Base-by-base conservation (phyloP, 106 monocot species). In the Dendrobium catenatum region DNA sequence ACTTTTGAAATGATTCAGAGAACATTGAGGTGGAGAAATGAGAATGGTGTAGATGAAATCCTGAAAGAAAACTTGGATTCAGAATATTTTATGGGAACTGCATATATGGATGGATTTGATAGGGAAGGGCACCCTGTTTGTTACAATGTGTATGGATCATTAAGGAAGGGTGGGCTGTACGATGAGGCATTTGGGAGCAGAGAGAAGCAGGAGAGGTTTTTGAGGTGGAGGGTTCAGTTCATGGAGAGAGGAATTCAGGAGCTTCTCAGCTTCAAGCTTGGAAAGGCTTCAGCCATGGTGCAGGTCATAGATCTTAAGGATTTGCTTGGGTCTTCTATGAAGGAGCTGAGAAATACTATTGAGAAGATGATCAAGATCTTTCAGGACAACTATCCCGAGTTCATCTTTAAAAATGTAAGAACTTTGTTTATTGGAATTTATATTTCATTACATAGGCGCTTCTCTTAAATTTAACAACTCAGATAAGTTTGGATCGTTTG, bases 181-280 rank as follows among this genome's bases (percentile, higher is more conserved):
- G 44, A 61, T 20, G 78, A 79, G 85, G 79, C 81, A 5, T 84
- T 93, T 42, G 89, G 88, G 20, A 75, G 64, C 70, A 87, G 89
- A 49, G 93, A 86, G 81, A 76, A 55, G 83, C 68, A 85, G n/a
- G 86, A 91, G 79, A 87, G 77, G 79, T 93, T 93, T 73, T 64
- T 95, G 56, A 76, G 89, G 83, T 93, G 89, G 90, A 85, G 92
- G 77, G 89, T 95, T 37, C 88, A 79, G 80, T 79, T 84, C 11
- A 91, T 95, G 95, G 95, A 93, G 88, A 78, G 81, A 56, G 91
- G 89, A 16, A 78, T 95, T 5, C 70, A 42, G 55, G 49, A 84
- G 72, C 73, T 95, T 11, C 9, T 48, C 31, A 91, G 86, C 86
- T 89, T 95, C 81, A 87, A 73, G 75, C n/a, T 24, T 37, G 86